Percentiles rank a stretch among this genome's conserved stretches.
phyloP scores from a whole-genome alignment of 768 basidiomycete species.

The Exidia glandulosa region DNA sequence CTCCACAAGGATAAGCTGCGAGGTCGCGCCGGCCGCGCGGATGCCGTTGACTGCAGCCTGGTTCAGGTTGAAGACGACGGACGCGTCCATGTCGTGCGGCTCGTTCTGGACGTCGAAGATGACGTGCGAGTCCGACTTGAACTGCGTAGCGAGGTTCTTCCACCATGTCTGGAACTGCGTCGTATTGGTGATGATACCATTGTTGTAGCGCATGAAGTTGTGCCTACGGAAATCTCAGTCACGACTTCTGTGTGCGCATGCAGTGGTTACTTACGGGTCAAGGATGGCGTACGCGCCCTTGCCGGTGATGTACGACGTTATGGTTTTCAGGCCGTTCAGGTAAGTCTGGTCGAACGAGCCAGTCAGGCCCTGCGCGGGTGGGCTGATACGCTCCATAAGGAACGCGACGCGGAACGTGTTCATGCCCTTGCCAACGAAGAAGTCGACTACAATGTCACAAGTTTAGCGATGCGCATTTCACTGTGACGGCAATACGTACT shows the following conservation, averaged over 20 bases:
- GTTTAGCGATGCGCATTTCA: neutral
- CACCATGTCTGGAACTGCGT: constrained; percentile 36
- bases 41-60: constrained; percentile 62
- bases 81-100: constrained; percentile 46
- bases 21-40: constrained; percentile 42
- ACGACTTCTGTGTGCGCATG: too few species aligned
- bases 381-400: constrained; percentile 43
- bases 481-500: constrained; percentile 11
- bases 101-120: constrained; percentile 55
- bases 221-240: constrained; percentile 16
- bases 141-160: constrained; percentile 46
- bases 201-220: constrained; percentile 53
- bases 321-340: constrained; percentile 37
- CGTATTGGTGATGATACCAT: constrained; percentile 36
- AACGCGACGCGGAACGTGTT: constrained; percentile 56
- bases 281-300: constrained; percentile 48
- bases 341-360: constrained; percentile 45
- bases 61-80: constrained; percentile 28
- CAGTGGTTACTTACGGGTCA: constrained; percentile 28
- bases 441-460: constrained; percentile 16
- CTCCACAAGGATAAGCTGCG: constrained; percentile 28
- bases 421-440: constrained; percentile 45
- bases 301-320: constrained; percentile 46
- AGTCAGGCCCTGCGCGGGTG: constrained; percentile 41
- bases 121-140: constrained; percentile 39